Conservation (phyloP, 768 basidiomycete species). For the Rhizopogon roseolus region DNA sequence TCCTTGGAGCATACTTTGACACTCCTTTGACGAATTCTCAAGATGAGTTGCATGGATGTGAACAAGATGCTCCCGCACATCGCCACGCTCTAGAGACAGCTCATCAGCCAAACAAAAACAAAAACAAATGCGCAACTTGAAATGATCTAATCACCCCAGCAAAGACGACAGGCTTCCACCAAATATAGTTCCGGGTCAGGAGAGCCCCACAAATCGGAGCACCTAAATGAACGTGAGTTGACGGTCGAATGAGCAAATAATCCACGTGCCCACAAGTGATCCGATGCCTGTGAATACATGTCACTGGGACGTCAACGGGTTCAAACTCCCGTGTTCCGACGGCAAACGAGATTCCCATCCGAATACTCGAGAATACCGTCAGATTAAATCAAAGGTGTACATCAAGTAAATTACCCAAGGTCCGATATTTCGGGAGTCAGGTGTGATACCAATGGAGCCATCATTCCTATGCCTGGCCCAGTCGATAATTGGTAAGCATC, state of each 20-base stretch:
- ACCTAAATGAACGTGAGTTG: conserved; percentile 30
- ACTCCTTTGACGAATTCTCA: background rate
- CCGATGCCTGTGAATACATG: conserved; percentile 14
- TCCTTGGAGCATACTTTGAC: background rate
- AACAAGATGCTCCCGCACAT: background rate
- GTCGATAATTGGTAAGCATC: background rate
- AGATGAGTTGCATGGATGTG: background rate
- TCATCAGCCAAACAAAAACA: background rate
- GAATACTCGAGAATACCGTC: conserved; percentile 11
- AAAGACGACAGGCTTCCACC: conserved; percentile 57
- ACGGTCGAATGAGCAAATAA: background rate
- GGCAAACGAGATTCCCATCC: conserved; percentile 47
- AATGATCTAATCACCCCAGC: conserved; percentile 29
- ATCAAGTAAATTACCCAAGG: conserved; percentile 34
- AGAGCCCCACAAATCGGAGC: conserved; percentile 56
- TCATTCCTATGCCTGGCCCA: conserved; percentile 29
- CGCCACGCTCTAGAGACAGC: background rate
- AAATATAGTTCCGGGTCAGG: conserved; percentile 42
- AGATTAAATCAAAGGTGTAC: background rate
- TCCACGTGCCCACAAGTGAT: conserved; percentile 15
- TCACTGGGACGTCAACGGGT: background rate
- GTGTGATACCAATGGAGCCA: conserved; percentile 41
- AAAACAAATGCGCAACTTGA: background rate
- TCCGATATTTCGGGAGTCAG: conserved; percentile 43
- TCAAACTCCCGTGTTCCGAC: background rate